These are phyloP conservation scores for Verticillium nubilum DNA, from an alignment of 2,329 filamentous ascomycete species.

Conservation along the genomic window DNA sequence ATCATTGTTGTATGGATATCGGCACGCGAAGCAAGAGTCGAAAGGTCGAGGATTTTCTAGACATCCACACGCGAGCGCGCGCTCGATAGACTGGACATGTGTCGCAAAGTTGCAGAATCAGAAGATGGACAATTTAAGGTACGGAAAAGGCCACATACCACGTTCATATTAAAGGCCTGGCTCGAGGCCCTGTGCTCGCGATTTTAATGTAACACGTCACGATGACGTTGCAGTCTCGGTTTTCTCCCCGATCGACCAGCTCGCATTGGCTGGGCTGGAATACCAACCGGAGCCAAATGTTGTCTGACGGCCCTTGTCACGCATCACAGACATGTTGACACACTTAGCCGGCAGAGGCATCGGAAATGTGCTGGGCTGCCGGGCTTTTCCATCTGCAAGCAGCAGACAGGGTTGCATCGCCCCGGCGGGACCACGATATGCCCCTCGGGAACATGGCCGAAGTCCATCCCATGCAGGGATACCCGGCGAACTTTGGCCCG, in stretches of 20 bases:
- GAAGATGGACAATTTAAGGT: too few species aligned
- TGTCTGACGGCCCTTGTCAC: not conserved
- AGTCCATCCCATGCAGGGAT: conserved; percentile 3
- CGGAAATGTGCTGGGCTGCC: not conserved
- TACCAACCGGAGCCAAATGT: too few species aligned
- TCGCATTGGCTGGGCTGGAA: not conserved
- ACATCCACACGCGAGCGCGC: too few species aligned
- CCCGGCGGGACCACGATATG: not conserved
- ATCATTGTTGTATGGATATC: too few species aligned
- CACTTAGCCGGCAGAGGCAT: not conserved
- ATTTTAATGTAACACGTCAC: not conserved
- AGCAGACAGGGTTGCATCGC: not conserved
- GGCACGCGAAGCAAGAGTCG: too few species aligned
- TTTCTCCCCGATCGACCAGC: not conserved
- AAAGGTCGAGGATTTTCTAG: too few species aligned
- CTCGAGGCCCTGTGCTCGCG: not conserved
- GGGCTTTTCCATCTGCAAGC: not conserved
- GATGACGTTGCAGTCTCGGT: not conserved
- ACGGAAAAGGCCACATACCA: not conserved
- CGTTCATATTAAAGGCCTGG: not conserved
- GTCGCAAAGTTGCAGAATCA: too few species aligned
- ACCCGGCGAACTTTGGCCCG: not conserved
- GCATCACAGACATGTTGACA: not conserved
- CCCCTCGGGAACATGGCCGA: not conserved
- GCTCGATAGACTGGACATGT: too few species aligned